Percentiles rank a stretch among this genome's conserved stretches.
Conservation (phyloP, 805 yeast genomes). For the Ogataea allantospora region DNA sequence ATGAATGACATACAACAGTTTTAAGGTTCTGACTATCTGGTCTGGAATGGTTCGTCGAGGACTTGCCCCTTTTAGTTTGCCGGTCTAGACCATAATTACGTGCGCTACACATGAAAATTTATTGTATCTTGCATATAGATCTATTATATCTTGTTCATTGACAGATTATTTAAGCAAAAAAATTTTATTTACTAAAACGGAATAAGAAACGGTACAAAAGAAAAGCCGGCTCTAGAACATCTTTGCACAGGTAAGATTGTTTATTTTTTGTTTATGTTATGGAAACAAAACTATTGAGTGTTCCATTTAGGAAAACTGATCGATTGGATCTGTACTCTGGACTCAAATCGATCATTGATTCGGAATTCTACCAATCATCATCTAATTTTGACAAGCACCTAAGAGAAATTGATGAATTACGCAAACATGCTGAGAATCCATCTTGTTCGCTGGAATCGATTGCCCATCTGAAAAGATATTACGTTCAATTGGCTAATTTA, state of each 20-base stretch:
- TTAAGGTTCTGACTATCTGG: too few relatives aligned
- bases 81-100: conserved; percentile 14
- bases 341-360: conserved; percentile 37
- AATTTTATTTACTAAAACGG: conserved; percentile 5
- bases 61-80: conserved; percentile 7
- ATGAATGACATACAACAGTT: too few relatives aligned
- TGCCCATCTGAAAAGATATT: conserved; percentile 44
- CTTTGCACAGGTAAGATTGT: conserved; percentile 2
- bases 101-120: conserved; percentile 10
- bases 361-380: conserved; percentile 39
- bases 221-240: conserved; percentile 2
- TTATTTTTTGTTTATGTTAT: conserved; percentile 7
- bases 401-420: conserved; percentile 39
- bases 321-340: conserved; percentile 34
- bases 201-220: conserved; percentile 1
- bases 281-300: conserved; percentile 34
- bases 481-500: conserved; percentile 42
- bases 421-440: conserved; percentile 41
- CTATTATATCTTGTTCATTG: background rate
- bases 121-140: conserved; percentile 5
- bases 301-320: conserved; percentile 40
- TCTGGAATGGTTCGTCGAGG: too few relatives aligned
- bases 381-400: conserved; percentile 33
- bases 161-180: conserved; percentile 3
- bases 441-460: conserved; percentile 34